Base-by-base conservation (phyloP, 164 flowering plant species). In the Dillenia suffruticosa region DNA sequence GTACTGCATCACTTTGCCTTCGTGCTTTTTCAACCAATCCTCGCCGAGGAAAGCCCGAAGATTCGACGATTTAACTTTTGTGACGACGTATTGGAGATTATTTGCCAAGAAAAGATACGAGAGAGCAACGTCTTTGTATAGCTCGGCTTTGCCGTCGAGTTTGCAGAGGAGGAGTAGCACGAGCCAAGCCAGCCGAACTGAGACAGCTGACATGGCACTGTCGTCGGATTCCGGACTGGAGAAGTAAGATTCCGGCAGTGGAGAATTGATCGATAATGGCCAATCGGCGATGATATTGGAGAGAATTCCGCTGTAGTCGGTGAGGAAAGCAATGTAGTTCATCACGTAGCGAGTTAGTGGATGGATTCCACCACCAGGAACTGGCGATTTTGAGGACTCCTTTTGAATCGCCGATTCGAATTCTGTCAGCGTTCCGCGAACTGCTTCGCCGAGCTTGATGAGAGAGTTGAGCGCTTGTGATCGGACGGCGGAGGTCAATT, bases 321-420 rank as follows among this genome's bases (percentile, higher is more conserved):
- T 56, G 49, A 86, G 78, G 72, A 79, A 72, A 9, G 74, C 44
- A 15, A 86, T 24, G 75, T 77, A 86, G 59, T 81, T 82, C 89
- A 84, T 86, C 44, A 84, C 89, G 64, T 84, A 80, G 19, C 85
- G 84, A 0, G 87, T 81, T 2, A 86, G 72, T 0, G 87, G 89
- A 59, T 86, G 92, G 32, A 78, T 57, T 5, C 78, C 87, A 7
- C 89, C 89, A 17, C 87, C 85, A 12, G 69, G 76, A 13, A 80
- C 63, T 8, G 79, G 58, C 1, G 78, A 9, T 46, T 74, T 79
- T 0, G 84, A 76, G 8, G 66, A 12, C 45, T 82, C 86, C 68
- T 84, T 84, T 59, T 78, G 79, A n/a, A 86, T 78, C 11, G 83
- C 79, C 9, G 76, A 12, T 49, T 86, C 89, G 70, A 86, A 86